Conservation (phyloP, 2,329 filamentous ascomycete genomes). For the Stemphylium lycopersici region DNA sequence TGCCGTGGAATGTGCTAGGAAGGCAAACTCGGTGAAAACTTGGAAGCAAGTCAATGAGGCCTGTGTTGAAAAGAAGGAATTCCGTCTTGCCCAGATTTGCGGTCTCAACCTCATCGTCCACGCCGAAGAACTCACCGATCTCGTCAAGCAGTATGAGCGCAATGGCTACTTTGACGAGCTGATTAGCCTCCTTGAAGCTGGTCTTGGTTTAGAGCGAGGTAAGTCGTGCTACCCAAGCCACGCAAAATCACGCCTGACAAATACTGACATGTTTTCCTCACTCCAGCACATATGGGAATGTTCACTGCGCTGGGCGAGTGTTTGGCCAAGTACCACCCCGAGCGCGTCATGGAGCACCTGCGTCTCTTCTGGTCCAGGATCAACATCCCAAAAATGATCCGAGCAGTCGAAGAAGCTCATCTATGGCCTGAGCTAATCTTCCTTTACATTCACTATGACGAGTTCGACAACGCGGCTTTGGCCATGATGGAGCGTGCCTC, state of each 20-base stretch:
- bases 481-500: slow-evolving; percentile 98
- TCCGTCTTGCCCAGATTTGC: slow-evolving; percentile 97
- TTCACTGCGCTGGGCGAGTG: slow-evolving; percentile 94
- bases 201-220: slow-evolving; percentile 83
- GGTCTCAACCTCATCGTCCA: slow-evolving; percentile 98
- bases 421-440: slow-evolving; percentile 98
- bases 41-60: slow-evolving; percentile 99
- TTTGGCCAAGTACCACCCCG: slow-evolving; percentile 91
- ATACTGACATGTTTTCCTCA: neutral
- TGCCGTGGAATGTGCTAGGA: slow-evolving; percentile 95
- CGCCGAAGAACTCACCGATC: slow-evolving; percentile 88
- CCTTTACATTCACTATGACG: slow-evolving; percentile 97
- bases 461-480: slow-evolving; percentile 95
- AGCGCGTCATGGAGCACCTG: slow-evolving; percentile 96
- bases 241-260: neutral
- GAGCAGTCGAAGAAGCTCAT: slow-evolving; percentile 89
- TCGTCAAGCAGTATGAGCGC: slow-evolving; percentile 95
- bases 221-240: neutral
- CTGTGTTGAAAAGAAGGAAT: slow-evolving; percentile 97
- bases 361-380: slow-evolving; percentile 98
- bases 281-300: slow-evolving; percentile 80
- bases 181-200: slow-evolving; percentile 90
- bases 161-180: slow-evolving; percentile 99
- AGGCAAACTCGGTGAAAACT: slow-evolving; percentile 98
- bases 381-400: slow-evolving; percentile 97